Conservation (phyloP, 805 yeast genomes). For the Suhomyces prunicola region DNA sequence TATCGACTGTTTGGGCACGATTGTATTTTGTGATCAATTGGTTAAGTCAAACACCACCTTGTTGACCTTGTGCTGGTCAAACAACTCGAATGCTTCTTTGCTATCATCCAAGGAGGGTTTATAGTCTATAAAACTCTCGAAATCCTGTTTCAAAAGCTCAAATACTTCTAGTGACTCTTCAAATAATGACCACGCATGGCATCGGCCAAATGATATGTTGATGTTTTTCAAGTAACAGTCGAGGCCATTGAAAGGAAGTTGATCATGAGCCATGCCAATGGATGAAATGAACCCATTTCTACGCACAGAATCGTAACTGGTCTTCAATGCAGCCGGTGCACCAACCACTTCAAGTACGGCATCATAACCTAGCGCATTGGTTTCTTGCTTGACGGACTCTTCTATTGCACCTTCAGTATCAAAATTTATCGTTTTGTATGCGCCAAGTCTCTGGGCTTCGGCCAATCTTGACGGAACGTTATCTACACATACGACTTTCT, state of each 20-base stretch:
- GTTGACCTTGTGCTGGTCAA: constrained; percentile 52
- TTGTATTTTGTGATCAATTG: background rate
- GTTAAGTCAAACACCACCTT: constrained; percentile 48
- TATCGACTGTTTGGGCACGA: background rate
- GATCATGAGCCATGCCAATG: constrained; percentile 59
- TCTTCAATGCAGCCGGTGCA: constrained; percentile 46
- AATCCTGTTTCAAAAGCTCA: constrained; percentile 40
- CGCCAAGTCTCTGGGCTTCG: constrained; percentile 47
- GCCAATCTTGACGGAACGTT: constrained; percentile 45
- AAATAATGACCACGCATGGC: constrained; percentile 58
- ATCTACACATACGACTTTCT: constrained; percentile 46
- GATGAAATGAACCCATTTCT: constrained; percentile 57
- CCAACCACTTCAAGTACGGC: constrained; percentile 63
- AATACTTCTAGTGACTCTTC: constrained; percentile 50
- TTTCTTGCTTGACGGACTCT: constrained; percentile 30
- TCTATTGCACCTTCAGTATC: constrained; percentile 30
- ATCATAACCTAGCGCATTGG: constrained; percentile 54
- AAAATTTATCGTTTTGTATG: constrained; percentile 44
- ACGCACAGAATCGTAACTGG: constrained; percentile 53
- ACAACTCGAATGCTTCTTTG: constrained; percentile 45
- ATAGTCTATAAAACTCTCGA: constrained; percentile 52
- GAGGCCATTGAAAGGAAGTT: constrained; percentile 53
- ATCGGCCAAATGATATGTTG: constrained; percentile 58
- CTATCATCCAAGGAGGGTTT: constrained; percentile 44
- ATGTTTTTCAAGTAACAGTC: constrained; percentile 58